Evolutionary conservation across 1,284 basidiomycete species (phyloP).

Genomic region (Tilletia caries): DNA sequence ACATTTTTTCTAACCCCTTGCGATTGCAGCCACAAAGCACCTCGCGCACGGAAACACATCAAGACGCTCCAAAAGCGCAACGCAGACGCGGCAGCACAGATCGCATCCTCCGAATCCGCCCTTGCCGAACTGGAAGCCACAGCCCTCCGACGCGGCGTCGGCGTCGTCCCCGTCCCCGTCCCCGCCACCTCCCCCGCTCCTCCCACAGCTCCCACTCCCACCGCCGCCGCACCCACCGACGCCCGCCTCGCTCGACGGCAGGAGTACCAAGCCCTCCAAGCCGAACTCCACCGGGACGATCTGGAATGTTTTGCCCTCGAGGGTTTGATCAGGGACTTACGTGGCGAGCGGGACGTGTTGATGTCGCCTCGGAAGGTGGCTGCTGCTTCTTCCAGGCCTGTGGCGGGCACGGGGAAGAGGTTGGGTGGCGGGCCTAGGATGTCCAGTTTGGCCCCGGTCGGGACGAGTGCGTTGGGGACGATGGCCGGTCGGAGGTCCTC

Average conservation of each 20-base stretch:
- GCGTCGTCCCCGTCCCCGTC: too few species aligned
- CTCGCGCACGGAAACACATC: conserved; percentile 48
- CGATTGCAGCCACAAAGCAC: conserved; percentile 27
- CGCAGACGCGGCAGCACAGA: conserved; percentile 19
- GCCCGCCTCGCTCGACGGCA: not conserved
- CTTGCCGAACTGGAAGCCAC: not conserved
- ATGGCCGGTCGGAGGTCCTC: not conserved
- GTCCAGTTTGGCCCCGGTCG: not conserved
- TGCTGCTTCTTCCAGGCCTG: not conserved
- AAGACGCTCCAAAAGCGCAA: conserved; percentile 42
- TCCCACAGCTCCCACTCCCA: conserved; percentile 21
- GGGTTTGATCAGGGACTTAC: conserved; percentile 40
- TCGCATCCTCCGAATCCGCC: not conserved
- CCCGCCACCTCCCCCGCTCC: conserved; percentile 16
- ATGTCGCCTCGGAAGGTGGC: conserved; percentile 1
- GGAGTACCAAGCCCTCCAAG: conserved; percentile 26
- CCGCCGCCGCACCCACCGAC: not conserved
- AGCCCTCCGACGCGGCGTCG: not conserved
- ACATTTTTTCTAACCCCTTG: too few species aligned
- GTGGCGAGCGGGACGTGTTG: conserved; percentile 1
- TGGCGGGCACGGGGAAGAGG: not conserved
- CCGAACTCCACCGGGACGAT: conserved; percentile 41
- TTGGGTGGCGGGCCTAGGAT: not conserved
- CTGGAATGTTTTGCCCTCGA: conserved; percentile 52
- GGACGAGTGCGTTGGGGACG: not conserved